Conservation (phyloP, 192 early-diverging fungal genomes). For the Funneliformis mosseae region DNA sequence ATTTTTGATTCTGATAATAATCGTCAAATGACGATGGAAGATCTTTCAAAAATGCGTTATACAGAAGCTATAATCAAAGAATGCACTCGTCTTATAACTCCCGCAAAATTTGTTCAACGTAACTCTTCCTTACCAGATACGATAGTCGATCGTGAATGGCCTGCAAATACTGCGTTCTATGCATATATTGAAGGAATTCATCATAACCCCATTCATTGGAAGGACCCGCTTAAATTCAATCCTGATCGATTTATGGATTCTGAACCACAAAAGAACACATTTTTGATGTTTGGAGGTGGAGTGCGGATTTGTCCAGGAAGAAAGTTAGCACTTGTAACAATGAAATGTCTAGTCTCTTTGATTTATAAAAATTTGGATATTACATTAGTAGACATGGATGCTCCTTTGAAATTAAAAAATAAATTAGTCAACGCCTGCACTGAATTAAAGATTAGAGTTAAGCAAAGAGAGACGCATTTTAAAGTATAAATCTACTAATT, state of each 20-base stretch:
- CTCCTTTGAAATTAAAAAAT: neutral
- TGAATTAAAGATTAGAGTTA: no score
- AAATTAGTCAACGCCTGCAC: no score
- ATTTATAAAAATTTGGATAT: constrained; percentile 1
- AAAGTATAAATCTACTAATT: no score
- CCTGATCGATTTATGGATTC: neutral
- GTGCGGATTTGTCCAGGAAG: neutral
- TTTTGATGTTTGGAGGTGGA: constrained; percentile 18
- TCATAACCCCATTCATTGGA: neutral
- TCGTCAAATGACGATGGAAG: neutral
- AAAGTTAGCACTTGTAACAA: neutral
- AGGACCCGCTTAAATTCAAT: neutral
- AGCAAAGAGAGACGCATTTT: no score
- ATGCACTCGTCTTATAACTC: neutral
- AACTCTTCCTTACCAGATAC: neutral
- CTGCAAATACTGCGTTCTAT: neutral
- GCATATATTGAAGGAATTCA: no score
- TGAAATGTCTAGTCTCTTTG: neutral
- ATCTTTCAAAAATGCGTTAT: constrained; percentile 15
- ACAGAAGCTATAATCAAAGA: constrained; percentile 12
- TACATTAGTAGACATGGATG: constrained; percentile 1
- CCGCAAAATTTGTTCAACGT: neutral
- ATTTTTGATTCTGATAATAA: neutral
- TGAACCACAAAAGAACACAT: neutral
- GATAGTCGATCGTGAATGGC: constrained; percentile 4